Evolutionary conservation across 1,284 basidiomycete genomes (phyloP), one percentile per base, ranked within the genome.

Genomic region (Marasmius tenuissimus): DNA sequence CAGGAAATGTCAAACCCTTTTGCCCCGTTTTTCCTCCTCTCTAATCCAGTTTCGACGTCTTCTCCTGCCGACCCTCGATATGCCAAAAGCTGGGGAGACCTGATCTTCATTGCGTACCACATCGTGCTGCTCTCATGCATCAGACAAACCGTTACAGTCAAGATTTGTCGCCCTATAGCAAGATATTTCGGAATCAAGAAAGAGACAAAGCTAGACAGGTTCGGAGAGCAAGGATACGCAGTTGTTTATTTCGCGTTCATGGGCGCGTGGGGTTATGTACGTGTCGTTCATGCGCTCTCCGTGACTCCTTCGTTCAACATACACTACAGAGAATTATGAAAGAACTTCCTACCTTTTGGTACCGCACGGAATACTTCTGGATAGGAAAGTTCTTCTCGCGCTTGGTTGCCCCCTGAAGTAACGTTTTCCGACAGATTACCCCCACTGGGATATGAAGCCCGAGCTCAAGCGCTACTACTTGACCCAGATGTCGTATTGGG

Each of bases 381-480:
- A 81, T 89, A 62, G 88, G 91, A 89, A 52, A 9, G 45, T 52
- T 51, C 54, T 63, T 62, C 45, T 7, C 37, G n/a, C 45, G 11
- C 47, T 22, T 40, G 10, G 18, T 39, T 48, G 57, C 45, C 6
- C 11, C 59, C 37, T 20, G 34, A 39, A 58, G 50, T 63, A 18
- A 59, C 48, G 58, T 61, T 39, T 33, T 27, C 61, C 57, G 34
- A 9, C 60, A 91, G 92, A 86, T 59, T 97, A 97, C 71, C 95
- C 95, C 34, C 88, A 94, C 71, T 92, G 89, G 88, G 85, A 92
- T 62, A 94, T 99, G 93, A 87, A 85, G 42, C 86, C 88, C 1
- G 84, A 88, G 65, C 79, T 98, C 66, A 99, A 99, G 77, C 76
- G 84, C 39, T 98, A 98, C 79, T 99, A 99, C 73, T 86, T 99